A percentile compares a stretch with the other conserved stretches of the same genome.
phyloP scores from a whole-genome alignment of 2,329 filamentous ascomycete genomes.

The Trichoderma sp. region DNA sequence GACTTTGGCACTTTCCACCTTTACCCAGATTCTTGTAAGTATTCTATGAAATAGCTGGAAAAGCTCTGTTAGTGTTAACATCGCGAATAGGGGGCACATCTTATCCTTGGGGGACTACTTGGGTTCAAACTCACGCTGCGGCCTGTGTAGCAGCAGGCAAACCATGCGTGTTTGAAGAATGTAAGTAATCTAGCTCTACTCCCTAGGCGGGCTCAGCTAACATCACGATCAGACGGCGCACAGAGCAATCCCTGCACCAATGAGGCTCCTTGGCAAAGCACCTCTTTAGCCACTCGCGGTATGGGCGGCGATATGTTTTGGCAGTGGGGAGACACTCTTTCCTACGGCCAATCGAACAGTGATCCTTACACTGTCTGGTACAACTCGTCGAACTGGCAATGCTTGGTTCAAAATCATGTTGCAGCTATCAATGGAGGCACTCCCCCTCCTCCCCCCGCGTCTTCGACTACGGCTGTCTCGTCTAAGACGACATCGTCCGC shows the following conservation, averaged over 20 bases:
- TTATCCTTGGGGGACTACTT: slow-evolving; percentile 23
- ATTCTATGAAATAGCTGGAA: slow-evolving; percentile 21
- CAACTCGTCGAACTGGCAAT: slow-evolving; percentile 41
- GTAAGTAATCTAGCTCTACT: slow-evolving; percentile 24
- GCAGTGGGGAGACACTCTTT: slow-evolving; percentile 42
- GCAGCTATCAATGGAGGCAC: slow-evolving; percentile 6
- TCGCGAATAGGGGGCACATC: slow-evolving; percentile 20
- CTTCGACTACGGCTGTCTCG: background rate
- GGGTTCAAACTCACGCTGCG: slow-evolving; percentile 29
- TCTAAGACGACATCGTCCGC: background rate
- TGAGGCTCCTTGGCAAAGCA: slow-evolving; percentile 50
- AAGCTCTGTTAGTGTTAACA: background rate
- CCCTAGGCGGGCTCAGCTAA: background rate
- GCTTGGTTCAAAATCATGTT: slow-evolving; percentile 46
- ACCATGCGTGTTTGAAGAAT: slow-evolving; percentile 36
- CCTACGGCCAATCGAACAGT: slow-evolving; percentile 41
- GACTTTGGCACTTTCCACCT: slow-evolving; percentile 44
- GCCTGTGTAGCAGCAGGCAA: slow-evolving; percentile 31
- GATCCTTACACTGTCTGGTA: slow-evolving; percentile 49
- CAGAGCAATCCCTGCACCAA: slow-evolving; percentile 31
- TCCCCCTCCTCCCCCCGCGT: background rate
- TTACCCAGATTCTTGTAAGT: slow-evolving; percentile 33
- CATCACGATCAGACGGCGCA: slow-evolving; percentile 26
- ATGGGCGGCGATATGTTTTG: slow-evolving; percentile 41
- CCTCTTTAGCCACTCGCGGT: slow-evolving; percentile 32